phyloP scores from a whole-genome alignment of 1,139 yeast genomes.

The Williopsis jadinii region DNA sequence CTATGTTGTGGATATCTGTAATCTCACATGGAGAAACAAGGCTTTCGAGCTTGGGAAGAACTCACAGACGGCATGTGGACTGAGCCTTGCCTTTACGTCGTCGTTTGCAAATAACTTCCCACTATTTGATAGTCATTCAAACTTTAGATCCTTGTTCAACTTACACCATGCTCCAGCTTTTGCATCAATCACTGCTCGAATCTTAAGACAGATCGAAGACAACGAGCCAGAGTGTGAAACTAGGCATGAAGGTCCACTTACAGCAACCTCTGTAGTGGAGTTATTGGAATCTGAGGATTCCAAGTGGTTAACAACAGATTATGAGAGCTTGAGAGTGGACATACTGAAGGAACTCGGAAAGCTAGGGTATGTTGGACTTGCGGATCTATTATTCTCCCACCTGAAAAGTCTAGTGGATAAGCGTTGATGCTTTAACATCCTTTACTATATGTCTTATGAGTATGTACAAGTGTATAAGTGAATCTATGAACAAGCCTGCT shows the following conservation, averaged over 20 bases:
- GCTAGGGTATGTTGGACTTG: constrained; percentile 36
- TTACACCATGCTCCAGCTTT: constrained; percentile 51
- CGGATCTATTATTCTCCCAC: constrained; percentile 39
- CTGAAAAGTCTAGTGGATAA: constrained; percentile 32
- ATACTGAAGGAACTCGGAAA: constrained; percentile 31
- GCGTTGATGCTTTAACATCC: background rate
- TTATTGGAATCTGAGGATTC: constrained; percentile 9
- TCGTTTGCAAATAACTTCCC: constrained; percentile 32
- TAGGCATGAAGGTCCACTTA: constrained; percentile 41
- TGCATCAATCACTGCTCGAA: constrained; percentile 37
- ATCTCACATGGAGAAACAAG: constrained; percentile 57
- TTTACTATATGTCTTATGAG: background rate
- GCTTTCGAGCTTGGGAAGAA: constrained; percentile 24
- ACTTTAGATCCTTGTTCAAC: constrained; percentile 37
- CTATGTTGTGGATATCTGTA: constrained; percentile 53
- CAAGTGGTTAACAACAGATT: constrained; percentile 29
- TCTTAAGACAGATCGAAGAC: constrained; percentile 45
- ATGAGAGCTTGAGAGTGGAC: constrained; percentile 34
- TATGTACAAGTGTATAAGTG: background rate
- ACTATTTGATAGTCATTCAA: constrained; percentile 27
- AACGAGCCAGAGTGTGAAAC: constrained; percentile 23
- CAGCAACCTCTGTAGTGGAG: constrained; percentile 18
- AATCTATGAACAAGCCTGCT: constrained; percentile 1
- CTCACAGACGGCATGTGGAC: constrained; percentile 31
- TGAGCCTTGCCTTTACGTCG: constrained; percentile 30